A percentile compares a stretch with the other conserved stretches of the same genome.
phyloP scores from a whole-genome alignment of 371 early-diverging fungal species.

The Coemansia sp. region DNA sequence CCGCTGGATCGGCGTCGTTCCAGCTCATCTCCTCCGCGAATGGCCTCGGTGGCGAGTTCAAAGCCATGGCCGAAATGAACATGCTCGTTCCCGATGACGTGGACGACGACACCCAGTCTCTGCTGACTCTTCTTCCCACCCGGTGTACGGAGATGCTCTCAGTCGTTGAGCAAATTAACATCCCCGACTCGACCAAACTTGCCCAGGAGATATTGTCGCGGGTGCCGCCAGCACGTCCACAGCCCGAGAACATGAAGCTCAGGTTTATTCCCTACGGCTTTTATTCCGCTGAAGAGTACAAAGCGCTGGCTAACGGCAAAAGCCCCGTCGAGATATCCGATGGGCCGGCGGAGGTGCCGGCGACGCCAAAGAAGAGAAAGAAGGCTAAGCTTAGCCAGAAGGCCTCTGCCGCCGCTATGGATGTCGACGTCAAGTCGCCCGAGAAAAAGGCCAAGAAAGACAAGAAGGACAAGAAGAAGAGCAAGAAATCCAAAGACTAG shows the following conservation, averaged over 20 bases:
- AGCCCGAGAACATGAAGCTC: constrained; percentile 46
- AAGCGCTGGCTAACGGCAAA: constrained; percentile 2
- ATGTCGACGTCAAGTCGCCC: constrained; percentile 5
- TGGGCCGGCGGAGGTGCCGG: neutral
- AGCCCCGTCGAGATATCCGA: neutral
- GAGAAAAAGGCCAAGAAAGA: constrained; percentile 23
- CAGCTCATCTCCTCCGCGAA: constrained; percentile 19
- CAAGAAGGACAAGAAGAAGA: constrained; percentile 13
- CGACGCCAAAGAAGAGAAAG: constrained; percentile 28
- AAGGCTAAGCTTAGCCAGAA: neutral
- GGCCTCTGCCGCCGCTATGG: neutral
- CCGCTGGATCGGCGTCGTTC: constrained; percentile 9
- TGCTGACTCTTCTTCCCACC: constrained; percentile 26
- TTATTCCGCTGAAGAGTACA: constrained; percentile 46
- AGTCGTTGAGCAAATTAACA: constrained; percentile 34
- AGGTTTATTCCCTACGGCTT: constrained; percentile 44
- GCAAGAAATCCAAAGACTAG: neutral
- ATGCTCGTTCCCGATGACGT: constrained; percentile 38
- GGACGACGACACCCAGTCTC: constrained; percentile 9
- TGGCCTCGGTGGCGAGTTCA: constrained; percentile 20
- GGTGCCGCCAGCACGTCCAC: constrained; percentile 18
- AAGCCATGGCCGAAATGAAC: constrained; percentile 42
- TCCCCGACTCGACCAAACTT: constrained; percentile 18
- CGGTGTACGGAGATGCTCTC: constrained; percentile 24
- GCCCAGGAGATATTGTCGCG: constrained; percentile 21